Conservation (phyloP, 176 grass and related monocot species). For the Chrysopogon serrulatus region DNA sequence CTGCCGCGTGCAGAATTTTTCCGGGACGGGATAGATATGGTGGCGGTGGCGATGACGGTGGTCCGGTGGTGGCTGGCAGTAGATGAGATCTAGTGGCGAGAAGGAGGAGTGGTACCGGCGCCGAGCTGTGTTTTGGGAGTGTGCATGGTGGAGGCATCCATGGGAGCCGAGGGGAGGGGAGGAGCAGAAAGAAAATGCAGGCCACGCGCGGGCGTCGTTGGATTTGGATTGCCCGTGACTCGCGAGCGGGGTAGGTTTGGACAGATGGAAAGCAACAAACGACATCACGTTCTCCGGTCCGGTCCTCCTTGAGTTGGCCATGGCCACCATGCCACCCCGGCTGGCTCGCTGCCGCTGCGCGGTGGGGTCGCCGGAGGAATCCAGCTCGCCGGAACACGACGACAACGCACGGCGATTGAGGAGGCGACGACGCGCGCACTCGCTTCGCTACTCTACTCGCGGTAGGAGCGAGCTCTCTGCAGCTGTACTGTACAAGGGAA, state of each 20-base stretch:
- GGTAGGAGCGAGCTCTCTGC: no score
- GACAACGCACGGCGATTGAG: conserved; percentile 36
- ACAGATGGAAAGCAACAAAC: conserved; percentile 62
- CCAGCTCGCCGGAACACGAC: conserved; percentile 38
- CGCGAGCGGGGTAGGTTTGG: conserved; percentile 34
- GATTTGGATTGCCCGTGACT: conserved; percentile 39
- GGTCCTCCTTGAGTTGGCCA: background rate
- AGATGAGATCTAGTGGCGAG: conserved; percentile 32
- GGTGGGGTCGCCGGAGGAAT: conserved; percentile 30
- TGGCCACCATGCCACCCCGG: background rate
- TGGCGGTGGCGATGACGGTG: background rate
- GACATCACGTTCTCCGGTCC: conserved; percentile 59
- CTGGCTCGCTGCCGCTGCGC: background rate
- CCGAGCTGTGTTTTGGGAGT: conserved; percentile 34
- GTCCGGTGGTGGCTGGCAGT: background rate
- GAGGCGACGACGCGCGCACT: background rate
- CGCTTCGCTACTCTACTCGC: background rate
- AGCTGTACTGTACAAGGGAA: background rate
- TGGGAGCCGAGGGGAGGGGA: background rate
- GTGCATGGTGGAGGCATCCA: conserved; percentile 11
- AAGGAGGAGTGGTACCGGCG: background rate
- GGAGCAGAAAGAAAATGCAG: background rate
- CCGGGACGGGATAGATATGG: background rate
- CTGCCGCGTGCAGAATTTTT: conserved; percentile 8
- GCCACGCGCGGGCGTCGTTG: background rate